phyloP scores from a whole-genome alignment of 768 basidiomycete genomes.

The Auricularia heimuer region DNA sequence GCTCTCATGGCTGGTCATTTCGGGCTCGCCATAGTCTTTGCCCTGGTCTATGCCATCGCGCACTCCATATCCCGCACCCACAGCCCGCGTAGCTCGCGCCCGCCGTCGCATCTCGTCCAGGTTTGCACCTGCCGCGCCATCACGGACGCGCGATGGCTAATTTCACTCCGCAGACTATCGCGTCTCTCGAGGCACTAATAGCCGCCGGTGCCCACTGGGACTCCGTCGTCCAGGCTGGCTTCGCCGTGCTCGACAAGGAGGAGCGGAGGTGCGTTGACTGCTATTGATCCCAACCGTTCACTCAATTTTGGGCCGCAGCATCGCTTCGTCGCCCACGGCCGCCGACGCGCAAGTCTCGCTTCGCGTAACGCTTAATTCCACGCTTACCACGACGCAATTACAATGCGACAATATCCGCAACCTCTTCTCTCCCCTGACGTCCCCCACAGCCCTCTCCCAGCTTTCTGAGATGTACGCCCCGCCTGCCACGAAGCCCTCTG shows the following conservation, averaged over 20 bases:
- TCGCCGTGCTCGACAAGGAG: slow-evolving; percentile 56
- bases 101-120: slow-evolving; percentile 3
- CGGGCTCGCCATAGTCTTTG: slow-evolving; percentile 1
- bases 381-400: slow-evolving; percentile 63
- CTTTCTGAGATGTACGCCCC: slow-evolving; percentile 86
- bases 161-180: slow-evolving; percentile 41
- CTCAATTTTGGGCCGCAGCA: background rate
- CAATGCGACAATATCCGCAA: slow-evolving; percentile 79
- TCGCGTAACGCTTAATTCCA: slow-evolving; percentile 61
- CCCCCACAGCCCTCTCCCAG: slow-evolving; percentile 60
- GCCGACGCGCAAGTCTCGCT: slow-evolving; percentile 38
- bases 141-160: too few relatives aligned
- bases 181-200: slow-evolving; percentile 57
- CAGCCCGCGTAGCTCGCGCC: background rate
- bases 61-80: background rate
- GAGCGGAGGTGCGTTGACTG: slow-evolving; percentile 44
- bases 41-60: slow-evolving; percentile 7
- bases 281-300: background rate
- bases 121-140: background rate
- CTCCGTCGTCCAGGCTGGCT: slow-evolving; percentile 58
- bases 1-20: slow-evolving; percentile 11
- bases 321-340: slow-evolving; percentile 22
- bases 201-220: slow-evolving; percentile 65
- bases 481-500: slow-evolving; percentile 31
- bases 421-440: slow-evolving; percentile 66